Percentiles rank a stretch among this genome's conserved stretches.
Evolutionary conservation across 1,284 basidiomycete genomes (phyloP).

Genomic region (Vanrija sp.): DNA sequence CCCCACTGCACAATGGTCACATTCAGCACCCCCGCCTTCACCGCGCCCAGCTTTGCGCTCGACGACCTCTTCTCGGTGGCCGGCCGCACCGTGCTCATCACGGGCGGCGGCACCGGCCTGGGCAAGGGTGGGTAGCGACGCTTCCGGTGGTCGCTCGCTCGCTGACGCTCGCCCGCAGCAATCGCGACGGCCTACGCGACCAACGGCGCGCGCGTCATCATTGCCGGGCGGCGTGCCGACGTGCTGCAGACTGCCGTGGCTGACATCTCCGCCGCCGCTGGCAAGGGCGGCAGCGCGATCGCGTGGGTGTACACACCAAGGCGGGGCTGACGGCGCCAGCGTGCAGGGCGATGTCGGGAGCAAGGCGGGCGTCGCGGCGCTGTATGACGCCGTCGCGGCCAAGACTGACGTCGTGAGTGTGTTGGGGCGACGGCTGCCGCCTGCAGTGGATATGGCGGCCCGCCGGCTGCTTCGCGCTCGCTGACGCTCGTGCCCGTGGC

Average conservation of each 20-base stretch:
- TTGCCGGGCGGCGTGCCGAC: slow-evolving; percentile 45
- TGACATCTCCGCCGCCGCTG: slow-evolving; percentile 27
- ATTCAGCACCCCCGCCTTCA: not conserved
- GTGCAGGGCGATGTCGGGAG: slow-evolving; percentile 45
- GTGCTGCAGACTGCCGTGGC: slow-evolving; percentile 38
- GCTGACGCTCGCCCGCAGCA: slow-evolving; percentile 12
- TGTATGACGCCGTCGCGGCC: slow-evolving; percentile 31
- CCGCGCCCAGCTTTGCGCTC: slow-evolving; percentile 16
- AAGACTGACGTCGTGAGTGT: slow-evolving; percentile 21
- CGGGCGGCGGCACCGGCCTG: slow-evolving; percentile 39
- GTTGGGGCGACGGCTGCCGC: too few relatives aligned
- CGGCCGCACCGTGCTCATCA: slow-evolving; percentile 18
- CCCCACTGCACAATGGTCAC: not conserved
- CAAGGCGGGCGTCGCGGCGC: slow-evolving; percentile 36
- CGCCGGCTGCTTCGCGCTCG: not conserved
- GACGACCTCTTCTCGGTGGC: slow-evolving; percentile 27
- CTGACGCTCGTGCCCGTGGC: not conserved
- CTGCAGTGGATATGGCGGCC: not conserved
- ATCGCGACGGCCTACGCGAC: slow-evolving; percentile 40
- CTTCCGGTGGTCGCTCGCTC: not conserved
- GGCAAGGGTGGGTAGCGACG: slow-evolving; percentile 23
- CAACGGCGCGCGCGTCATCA: slow-evolving; percentile 49
- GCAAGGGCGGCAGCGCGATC: slow-evolving; percentile 14
- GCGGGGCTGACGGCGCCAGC: slow-evolving; percentile 15
- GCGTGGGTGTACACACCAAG: slow-evolving; percentile 8